phyloP scores from a whole-genome alignment of 306 rosid species.

The Casuarina equisetifolia region DNA sequence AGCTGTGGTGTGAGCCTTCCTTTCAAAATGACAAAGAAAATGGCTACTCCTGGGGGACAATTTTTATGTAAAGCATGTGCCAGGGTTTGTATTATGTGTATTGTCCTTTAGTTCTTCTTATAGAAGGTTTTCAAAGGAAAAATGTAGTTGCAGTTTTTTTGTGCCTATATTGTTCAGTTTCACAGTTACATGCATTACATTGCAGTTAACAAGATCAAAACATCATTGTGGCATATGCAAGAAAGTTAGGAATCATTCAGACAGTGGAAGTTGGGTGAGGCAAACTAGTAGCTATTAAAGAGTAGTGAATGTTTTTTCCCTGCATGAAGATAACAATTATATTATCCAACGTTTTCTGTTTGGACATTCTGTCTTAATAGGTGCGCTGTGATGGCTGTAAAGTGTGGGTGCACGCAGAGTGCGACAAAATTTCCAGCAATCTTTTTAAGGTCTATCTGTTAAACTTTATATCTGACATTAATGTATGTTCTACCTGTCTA shows the following conservation, averaged over 20 bases:
- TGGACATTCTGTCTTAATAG: constrained; percentile 43
- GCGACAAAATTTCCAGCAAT: constrained; percentile 84
- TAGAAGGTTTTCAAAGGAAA: constrained; percentile 21
- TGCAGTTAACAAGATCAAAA: constrained; percentile 82
- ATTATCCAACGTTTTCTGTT: constrained; percentile 14
- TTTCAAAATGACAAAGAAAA: constrained; percentile 57
- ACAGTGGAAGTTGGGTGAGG: constrained; percentile 99
- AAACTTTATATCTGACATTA: constrained; percentile 17
- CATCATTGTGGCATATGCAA: constrained; percentile 98
- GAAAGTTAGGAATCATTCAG: constrained; percentile 88
- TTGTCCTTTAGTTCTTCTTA: constrained; percentile 19
- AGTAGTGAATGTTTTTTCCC: constrained; percentile 23
- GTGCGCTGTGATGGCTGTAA: constrained; percentile 99
- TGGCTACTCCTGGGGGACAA: constrained; percentile 52
- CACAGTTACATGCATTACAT: constrained; percentile 19
- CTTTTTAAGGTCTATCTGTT: constrained; percentile 66
- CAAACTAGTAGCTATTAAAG: constrained; percentile 24
- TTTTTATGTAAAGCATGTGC: constrained; percentile 81
- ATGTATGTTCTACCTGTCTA: constrained; percentile 24
- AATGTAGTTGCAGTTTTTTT: constrained; percentile 24
- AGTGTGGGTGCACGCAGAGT: constrained; percentile 98
- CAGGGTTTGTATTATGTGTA: constrained; percentile 61
- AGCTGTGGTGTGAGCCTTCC: constrained; percentile 74
- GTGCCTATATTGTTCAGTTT: constrained; percentile 21
- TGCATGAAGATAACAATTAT: constrained; percentile 17